Evolutionary conservation across 129 eudicot species (phyloP), one percentile per base, ranked within the genome.

Genomic region (Flaveria ramosissima): DNA sequence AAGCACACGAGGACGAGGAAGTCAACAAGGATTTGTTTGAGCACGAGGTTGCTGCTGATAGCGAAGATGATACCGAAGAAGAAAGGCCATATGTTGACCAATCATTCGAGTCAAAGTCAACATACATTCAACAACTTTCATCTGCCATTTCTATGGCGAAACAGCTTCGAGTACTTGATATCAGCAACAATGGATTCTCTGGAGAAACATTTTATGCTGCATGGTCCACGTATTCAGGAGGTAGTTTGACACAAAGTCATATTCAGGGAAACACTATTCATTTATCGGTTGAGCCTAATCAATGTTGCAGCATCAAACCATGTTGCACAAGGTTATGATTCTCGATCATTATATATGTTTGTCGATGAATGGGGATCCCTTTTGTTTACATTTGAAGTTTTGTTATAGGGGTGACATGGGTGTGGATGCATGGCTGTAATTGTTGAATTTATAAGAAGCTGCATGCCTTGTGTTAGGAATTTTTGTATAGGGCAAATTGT

Each of bases 21-120:
- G 63, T 81, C 62, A 67, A 64, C 77, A n/a, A 27, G 13, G 83
- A 79, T 71, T 12, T 72, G 69, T 66, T 52, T 73, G 85, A 85
- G 67, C 91, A 87, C 16, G 90, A 85, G 82, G 96, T 87, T 65
- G 97, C 74, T 21, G 98, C 78, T 50, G 98, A 93, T 79, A 93
- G 97, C 59, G 92, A 89, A 74, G 97, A 91, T 59, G 93, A 84
- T n/a, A 21, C 43, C 3, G 88, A 90, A 55, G 70, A 63, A 21
- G 74, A 27, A 36, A 82, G 77, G 41, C 83, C 79, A 19, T 59
- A 48, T n/a, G 72, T 66, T 36, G 26, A 78, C 71, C 62, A 65
- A 52, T 55, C 42, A 30, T 65, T 26, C 2, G 32, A 60, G 81
- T 21, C 78, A 68, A 75, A 84, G 39, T 42, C 62, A 68, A 61